phyloP scores from a whole-genome alignment of 495 filamentous ascomycete species.

The Podospora tetraspora region DNA sequence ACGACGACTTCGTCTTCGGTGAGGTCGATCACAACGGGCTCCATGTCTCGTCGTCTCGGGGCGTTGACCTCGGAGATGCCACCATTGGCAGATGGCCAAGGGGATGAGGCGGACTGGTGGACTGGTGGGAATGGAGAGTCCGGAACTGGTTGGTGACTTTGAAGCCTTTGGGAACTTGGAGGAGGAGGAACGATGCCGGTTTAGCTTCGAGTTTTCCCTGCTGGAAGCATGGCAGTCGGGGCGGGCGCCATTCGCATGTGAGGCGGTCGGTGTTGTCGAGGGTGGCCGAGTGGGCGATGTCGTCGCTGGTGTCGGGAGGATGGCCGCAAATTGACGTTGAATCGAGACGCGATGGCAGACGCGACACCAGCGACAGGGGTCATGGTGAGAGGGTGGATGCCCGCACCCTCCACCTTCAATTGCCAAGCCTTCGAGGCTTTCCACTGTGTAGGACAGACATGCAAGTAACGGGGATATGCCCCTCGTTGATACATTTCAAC shows the following conservation, averaged over 20 bases:
- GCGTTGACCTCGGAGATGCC: neutral
- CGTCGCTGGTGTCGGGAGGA: neutral
- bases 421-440: neutral
- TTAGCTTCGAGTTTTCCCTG: neutral
- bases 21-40: slow-evolving; percentile 1
- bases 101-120: neutral
- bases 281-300: neutral
- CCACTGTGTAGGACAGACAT: neutral
- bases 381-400: neutral
- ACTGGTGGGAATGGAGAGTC: neutral
- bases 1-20: slow-evolving; percentile 2
- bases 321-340: neutral
- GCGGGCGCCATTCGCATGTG: neutral
- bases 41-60: neutral
- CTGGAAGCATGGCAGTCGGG: neutral
- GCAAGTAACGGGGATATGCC: neutral
- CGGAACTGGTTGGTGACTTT: neutral
- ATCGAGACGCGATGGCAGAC: neutral
- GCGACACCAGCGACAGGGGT: neutral
- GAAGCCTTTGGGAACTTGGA: neutral
- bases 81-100: neutral
- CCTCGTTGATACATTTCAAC: neutral
- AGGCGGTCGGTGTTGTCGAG: neutral
- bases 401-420: neutral
- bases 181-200: neutral